Conservation (phyloP, 768 basidiomycete species). For the Mycena floridula region DNA sequence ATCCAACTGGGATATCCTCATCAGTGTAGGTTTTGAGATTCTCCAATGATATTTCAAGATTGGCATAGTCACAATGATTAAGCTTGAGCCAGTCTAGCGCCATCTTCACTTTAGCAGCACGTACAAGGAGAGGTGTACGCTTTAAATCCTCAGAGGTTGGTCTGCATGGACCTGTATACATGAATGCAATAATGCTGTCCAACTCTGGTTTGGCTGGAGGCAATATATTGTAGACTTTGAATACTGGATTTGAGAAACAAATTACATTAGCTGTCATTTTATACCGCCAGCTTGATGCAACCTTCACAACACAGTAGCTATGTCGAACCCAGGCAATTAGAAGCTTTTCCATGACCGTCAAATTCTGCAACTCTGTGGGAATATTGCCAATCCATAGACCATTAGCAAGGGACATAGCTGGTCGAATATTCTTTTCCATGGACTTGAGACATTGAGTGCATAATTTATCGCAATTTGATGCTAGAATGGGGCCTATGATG, state of each 20-base stretch:
- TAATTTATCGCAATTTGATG: not conserved
- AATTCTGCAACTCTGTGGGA: not conserved
- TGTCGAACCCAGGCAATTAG: not conserved
- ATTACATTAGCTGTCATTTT: no score
- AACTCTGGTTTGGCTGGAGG: not conserved
- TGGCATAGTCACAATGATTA: conserved; percentile 14
- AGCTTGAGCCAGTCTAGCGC: conserved; percentile 15
- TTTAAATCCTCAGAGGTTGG: not conserved
- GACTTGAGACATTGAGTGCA: not conserved
- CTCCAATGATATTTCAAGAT: no score
- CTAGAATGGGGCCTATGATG: not conserved
- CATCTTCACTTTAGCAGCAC: not conserved
- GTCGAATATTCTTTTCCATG: not conserved
- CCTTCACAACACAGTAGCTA: no score
- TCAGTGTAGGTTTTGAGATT: no score
- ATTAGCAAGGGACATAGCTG: not conserved
- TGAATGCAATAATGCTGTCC: not conserved
- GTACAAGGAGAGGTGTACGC: not conserved
- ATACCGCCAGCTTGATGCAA: not conserved
- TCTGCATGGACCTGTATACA: not conserved
- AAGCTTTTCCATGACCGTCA: not conserved
- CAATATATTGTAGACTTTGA: not conserved
- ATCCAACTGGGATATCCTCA: no score
- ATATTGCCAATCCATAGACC: not conserved
- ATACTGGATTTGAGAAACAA: no score